Conservation (phyloP, 108 stramenopile species). For the Skeletonema grethae region DNA sequence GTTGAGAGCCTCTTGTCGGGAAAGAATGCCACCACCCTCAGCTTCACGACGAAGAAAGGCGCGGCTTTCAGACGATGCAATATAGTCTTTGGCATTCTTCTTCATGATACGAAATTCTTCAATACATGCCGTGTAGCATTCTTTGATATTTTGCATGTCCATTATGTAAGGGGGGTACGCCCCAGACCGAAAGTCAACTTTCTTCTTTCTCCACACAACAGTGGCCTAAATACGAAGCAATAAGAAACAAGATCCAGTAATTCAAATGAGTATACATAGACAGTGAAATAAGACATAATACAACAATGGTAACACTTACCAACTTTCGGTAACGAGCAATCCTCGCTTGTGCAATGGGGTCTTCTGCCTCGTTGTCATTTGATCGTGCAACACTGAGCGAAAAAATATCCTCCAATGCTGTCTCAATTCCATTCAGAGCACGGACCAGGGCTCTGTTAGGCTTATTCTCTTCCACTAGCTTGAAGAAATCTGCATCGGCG, state of each 20-base stretch:
- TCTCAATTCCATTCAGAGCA: conserved; percentile 15
- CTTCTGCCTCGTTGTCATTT: conserved; percentile 7
- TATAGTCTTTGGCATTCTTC: conserved; percentile 43
- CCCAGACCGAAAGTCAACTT: not conserved
- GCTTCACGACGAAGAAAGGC: conserved; percentile 32
- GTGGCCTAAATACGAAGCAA: not conserved
- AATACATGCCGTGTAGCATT: not conserved
- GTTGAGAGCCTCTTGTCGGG: conserved; percentile 32
- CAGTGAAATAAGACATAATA: not conserved
- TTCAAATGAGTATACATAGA: not conserved
- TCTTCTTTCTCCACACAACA: not conserved
- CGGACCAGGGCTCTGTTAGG: conserved; percentile 28
- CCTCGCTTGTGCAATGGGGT: conserved; percentile 4
- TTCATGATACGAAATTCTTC: conserved; percentile 35
- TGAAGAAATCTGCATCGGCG: conserved; percentile 33
- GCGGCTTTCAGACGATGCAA: conserved; percentile 13
- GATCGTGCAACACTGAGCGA: conserved; percentile 30
- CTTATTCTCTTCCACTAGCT: conserved; percentile 25
- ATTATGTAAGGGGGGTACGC: not conserved
- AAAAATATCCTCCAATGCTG: conserved; percentile 24
- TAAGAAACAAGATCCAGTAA: not conserved
- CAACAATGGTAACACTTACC: conserved; percentile 19
- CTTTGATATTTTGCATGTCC: not conserved
- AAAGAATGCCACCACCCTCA: conserved; percentile 21
- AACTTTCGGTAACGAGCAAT: conserved; percentile 33